Conservation (phyloP, 108 stramenopile genomes). For the Cylindrotheca fusiformis region DNA sequence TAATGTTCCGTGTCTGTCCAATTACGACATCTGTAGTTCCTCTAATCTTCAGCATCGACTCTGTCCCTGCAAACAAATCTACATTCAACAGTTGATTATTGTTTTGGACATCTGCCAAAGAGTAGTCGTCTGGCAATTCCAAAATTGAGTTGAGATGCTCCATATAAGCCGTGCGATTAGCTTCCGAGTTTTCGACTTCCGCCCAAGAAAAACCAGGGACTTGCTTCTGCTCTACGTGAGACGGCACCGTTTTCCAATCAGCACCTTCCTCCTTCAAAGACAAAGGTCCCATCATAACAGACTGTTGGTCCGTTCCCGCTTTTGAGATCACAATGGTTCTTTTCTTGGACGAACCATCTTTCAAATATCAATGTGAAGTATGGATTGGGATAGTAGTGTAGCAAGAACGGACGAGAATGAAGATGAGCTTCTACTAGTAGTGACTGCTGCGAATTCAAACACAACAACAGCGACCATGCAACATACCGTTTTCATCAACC, state of each 20-base stretch:
- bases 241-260: conserved; percentile 2
- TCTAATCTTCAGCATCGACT: neutral
- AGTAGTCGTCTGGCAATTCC: conserved; percentile 1
- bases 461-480: too few species aligned
- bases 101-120: conserved; percentile 5
- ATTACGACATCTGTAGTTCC: conserved; percentile 15
- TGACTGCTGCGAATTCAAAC: too few species aligned
- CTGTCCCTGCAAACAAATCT: neutral
- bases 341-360: conserved; percentile 2
- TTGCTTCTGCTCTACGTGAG: neutral
- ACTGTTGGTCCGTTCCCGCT: neutral
- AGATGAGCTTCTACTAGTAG: too few species aligned
- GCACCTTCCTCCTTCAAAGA: neutral
- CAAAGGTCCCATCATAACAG: neutral
- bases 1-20: neutral
- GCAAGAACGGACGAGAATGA: too few species aligned
- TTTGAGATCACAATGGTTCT: conserved; percentile 10
- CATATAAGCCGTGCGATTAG: conserved; percentile 13
- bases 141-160: neutral
- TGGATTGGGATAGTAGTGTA: too few species aligned
- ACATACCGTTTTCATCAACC: too few species aligned
- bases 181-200: neutral
- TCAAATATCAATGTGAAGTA: too few species aligned
- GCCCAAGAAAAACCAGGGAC: neutral
- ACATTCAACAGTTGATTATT: conserved; percentile 1